phyloP scores from a whole-genome alignment of 2,329 filamentous ascomycete species.

The Pseudocercospora eumusae region DNA sequence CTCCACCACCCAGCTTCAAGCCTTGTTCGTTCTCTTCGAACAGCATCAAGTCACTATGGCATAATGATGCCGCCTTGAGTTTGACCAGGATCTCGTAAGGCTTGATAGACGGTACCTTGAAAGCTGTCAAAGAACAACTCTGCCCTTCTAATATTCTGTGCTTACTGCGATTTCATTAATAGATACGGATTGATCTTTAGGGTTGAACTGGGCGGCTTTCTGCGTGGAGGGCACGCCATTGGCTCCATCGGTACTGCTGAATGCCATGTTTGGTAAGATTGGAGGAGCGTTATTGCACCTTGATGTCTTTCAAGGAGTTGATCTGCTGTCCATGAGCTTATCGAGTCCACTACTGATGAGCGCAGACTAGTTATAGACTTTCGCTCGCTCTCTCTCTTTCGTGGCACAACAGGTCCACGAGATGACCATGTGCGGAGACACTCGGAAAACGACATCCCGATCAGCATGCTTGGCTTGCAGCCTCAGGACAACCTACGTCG shows the following conservation, averaged over 20 bases:
- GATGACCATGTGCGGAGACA: neutral
- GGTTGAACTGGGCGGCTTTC: slow-evolving; percentile 26
- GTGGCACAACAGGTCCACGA: too few species aligned
- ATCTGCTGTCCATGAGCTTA: neutral
- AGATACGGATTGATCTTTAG: slow-evolving; percentile 16
- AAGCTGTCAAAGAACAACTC: neutral
- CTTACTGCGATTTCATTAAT: slow-evolving; percentile 25
- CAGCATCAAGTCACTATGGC: slow-evolving; percentile 29
- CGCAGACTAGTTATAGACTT: neutral
- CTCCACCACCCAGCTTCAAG: slow-evolving; percentile 16
- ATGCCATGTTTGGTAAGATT: slow-evolving; percentile 1
- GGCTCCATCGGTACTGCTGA: neutral
- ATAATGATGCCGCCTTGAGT: slow-evolving; percentile 24
- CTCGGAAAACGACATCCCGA: neutral
- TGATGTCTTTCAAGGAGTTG: neutral
- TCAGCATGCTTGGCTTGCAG: neutral
- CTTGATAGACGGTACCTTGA: slow-evolving; percentile 19
- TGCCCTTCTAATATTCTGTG: neutral
- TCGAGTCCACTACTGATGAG: neutral
- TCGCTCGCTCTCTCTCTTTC: too few species aligned
- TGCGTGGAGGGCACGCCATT: slow-evolving; percentile 20
- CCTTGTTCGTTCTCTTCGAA: slow-evolving; percentile 26
- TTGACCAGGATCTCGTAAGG: slow-evolving; percentile 27
- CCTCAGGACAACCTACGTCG: neutral
- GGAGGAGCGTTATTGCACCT: neutral